These are phyloP conservation scores for Alternaria gansuensis DNA, from an alignment of 2,329 filamentous ascomycete genomes.

Conservation along the genomic window DNA sequence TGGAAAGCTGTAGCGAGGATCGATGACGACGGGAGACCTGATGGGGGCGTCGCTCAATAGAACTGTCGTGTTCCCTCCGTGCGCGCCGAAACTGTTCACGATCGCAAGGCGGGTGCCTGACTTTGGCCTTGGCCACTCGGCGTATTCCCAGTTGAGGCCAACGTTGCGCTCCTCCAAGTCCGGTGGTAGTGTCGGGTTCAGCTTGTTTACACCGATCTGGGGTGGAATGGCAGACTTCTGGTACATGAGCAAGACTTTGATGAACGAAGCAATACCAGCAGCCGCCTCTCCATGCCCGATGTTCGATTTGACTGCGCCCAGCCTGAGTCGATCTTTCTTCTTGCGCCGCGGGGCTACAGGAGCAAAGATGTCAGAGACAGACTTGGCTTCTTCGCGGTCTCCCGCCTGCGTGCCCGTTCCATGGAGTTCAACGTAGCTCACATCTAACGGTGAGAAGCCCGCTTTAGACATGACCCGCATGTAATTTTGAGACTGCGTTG, in stretches of 20 bases:
- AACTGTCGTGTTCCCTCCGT: conserved; percentile 3
- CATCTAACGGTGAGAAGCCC: conserved; percentile 45
- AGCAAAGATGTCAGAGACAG: conserved; percentile 25
- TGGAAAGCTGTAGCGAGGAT: neutral
- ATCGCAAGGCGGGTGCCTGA: conserved; percentile 1
- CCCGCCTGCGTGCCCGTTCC: conserved; percentile 46
- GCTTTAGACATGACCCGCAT: conserved; percentile 38
- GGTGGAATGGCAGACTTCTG: conserved; percentile 1
- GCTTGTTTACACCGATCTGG: conserved; percentile 5
- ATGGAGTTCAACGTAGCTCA: conserved; percentile 44
- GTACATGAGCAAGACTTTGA: conserved; percentile 46
- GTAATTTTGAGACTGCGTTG: conserved; percentile 28
- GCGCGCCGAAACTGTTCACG: conserved; percentile 4
- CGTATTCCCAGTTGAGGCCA: conserved; percentile 4
- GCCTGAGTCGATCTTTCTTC: conserved; percentile 20
- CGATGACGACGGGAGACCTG: neutral
- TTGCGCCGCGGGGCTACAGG: conserved; percentile 1
- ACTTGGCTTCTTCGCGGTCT: conserved; percentile 33
- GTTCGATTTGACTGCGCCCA: conserved; percentile 45
- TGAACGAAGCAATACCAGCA: conserved; percentile 39
- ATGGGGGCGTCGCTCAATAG: conserved; percentile 1
- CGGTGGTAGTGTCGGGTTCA: conserved; percentile 1
- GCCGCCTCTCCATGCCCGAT: conserved; percentile 49
- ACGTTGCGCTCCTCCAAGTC: conserved; percentile 8
- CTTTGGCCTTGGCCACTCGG: conserved; percentile 2